Base-by-base conservation (phyloP, 768 basidiomycete species). In the Lactarius indigo region DNA sequence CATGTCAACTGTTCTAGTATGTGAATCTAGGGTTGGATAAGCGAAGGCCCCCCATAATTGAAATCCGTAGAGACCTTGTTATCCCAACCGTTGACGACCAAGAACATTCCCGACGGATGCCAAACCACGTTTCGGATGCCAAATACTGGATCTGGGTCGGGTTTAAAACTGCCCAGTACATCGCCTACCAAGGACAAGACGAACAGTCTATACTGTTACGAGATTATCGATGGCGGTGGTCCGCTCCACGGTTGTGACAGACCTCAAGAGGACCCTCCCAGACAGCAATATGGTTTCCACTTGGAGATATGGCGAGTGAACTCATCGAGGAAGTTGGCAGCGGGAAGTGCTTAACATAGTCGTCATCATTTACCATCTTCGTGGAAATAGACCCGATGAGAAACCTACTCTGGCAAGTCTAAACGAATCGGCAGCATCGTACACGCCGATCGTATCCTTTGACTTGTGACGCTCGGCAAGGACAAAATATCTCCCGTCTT, bases 191-290 rank as follows among this genome's bases (percentile, higher is more conserved):
- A 80, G 1, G 87, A 85, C 59, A 92, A 72, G 18, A 94, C 79
- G 75, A 85, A 80, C 15, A 95, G 76, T 74, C 90, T 94, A 76
- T 90, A 94, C 93, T 94, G 69, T 23, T 17, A 17, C 13, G 39
- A 12, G 26, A 52, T 59, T 35, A 64, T 56, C 5, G 35, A 58
- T 18, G 8, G 30, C 41, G 54, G 59, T 52, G 3, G 26, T 20
- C 28, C 37, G 1, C 23, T 61, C 18, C 41, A 44, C 20, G 30
- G 18, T 52, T 39, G 15, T 52, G 61, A 73, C 80, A 31, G 68
- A 91, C 92, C 81, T 95, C 91, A n/a, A 94, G 76, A 12, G 89
- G 83, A 1, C 90, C 88, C 75, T 95, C 92, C 92, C 92, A 95
- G 0, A 90, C 80, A 4, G 91, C 91, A 44, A 94, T 70, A 75